Base-by-base conservation (phyloP, 495 filamentous ascomycete genomes). In the Antarctomyces pellizariae region DNA sequence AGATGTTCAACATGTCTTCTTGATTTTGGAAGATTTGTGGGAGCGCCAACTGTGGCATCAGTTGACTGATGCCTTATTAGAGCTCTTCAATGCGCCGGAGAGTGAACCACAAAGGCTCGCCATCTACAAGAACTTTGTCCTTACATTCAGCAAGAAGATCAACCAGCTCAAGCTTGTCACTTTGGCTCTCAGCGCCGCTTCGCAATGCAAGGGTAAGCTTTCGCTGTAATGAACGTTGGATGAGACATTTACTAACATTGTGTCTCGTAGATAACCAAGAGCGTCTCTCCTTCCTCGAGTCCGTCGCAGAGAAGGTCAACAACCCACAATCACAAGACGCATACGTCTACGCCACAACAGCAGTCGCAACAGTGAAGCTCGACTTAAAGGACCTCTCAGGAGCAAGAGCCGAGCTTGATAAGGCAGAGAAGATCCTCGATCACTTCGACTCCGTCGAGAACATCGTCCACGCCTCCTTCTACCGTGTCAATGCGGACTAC, bases 41-140 rank as follows among this genome's bases (percentile, higher is more conserved):
- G 86, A 99, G 57, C 75, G 86, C 34, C 89, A 90, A 55, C 64
- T 99, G 53, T 99, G 86, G 86, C 89, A 99, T 53, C 82, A 99
- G 51, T 80, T 99, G 26, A 99, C 86, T 18, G 75, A 86, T 40
- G 50, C 67, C 17, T 59, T 95, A 29, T 58, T 95, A 34, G 67
- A 86, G 31, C 93, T 82, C 58, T 97, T 93, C 61, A 67, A 72
- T 34, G 47, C 71, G 45, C 61, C 69, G 26, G 68, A 71, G 44
- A 93, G 80, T 50, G 72, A 64, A 21, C 60, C 67, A 22, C 79
- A 90, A 50, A 69, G 86, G 40, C 64, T 95, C 55, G 57, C 68
- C 26, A 66, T 95, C 48, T 99, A 82, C 61, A 75, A 84, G 50
- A 71, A 64, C 42, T 99, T 99, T 57, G 74, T 99, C 48, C 65